These are phyloP conservation scores for Phalaenopsis hybrid DNA, from an alignment of 116 monocot genomes.

Conservation along the genomic window DNA sequence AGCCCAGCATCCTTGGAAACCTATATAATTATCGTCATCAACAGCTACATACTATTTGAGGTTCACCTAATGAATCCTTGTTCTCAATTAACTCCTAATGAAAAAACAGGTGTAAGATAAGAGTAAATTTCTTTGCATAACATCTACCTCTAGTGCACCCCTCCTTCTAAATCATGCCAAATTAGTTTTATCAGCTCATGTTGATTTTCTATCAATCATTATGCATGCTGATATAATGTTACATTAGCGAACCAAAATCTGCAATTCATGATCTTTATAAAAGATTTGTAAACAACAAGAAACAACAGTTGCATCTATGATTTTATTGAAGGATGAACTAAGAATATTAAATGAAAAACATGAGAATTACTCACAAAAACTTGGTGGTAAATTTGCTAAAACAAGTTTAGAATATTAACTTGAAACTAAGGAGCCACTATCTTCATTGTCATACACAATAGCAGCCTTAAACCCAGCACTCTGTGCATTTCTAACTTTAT, in stretches of 20 bases:
- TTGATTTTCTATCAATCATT: too few relatives aligned
- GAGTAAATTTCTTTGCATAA: background rate
- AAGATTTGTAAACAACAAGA: background rate
- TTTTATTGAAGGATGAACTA: background rate
- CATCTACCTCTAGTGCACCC: background rate
- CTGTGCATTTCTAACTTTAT: constrained; percentile 13
- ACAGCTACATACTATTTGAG: background rate
- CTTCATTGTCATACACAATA: constrained; percentile 74
- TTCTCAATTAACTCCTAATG: background rate
- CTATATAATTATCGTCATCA: background rate
- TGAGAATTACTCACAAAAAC: background rate
- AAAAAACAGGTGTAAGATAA: background rate
- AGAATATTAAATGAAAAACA: constrained; percentile 4
- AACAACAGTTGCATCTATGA: background rate
- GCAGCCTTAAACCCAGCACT: constrained; percentile 78
- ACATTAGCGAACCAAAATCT: background rate
- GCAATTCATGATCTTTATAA: background rate
- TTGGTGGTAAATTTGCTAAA: background rate
- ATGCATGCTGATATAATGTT: background rate
- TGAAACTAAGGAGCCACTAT: constrained; percentile 40
- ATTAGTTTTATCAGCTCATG: background rate
- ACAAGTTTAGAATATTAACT: constrained; percentile 32
- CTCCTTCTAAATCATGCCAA: background rate
- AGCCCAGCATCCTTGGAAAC: background rate
- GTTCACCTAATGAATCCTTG: background rate